phyloP scores from a whole-genome alignment of 139 green algal species.

The Desmodesmus armatus region DNA sequence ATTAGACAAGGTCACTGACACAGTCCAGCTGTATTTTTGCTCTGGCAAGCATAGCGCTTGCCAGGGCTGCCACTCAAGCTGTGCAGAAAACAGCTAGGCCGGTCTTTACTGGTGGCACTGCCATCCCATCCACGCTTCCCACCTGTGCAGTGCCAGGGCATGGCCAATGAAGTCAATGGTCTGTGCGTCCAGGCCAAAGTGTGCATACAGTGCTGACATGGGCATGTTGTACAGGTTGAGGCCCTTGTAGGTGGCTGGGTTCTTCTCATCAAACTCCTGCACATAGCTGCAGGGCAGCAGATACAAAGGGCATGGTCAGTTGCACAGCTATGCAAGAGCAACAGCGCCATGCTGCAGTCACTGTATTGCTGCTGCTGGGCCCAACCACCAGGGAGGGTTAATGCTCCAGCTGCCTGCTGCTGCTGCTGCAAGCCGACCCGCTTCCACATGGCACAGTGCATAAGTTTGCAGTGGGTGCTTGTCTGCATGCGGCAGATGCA shows the following conservation, averaged over 20 bases:
- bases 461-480: too few species aligned
- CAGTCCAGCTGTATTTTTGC: too few species aligned
- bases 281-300: slow-evolving; percentile 86
- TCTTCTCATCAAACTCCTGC: slow-evolving; percentile 89
- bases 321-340: too few species aligned
- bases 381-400: too few species aligned
- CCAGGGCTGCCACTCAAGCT: too few species aligned
- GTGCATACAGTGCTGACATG: slow-evolving; percentile 90
- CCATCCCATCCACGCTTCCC: slow-evolving; percentile 45
- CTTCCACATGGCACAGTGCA: neutral
- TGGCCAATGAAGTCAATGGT: slow-evolving; percentile 98
- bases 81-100: too few species aligned
- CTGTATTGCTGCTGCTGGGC: too few species aligned
- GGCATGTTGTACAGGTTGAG: slow-evolving; percentile 88
- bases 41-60: too few species aligned
- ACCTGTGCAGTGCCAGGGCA: slow-evolving; percentile 90
- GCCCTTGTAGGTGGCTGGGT: slow-evolving; percentile 89
- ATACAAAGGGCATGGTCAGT: too few species aligned
- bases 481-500: neutral
- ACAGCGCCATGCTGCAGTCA: neutral
- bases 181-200: slow-evolving; percentile 86
- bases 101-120: too few species aligned
- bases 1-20: too few species aligned
- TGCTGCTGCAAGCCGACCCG: neutral
- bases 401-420: neutral